Evolutionary conservation across 2,329 filamentous ascomycete genomes (phyloP), one percentile per base, ranked within the genome.

Genomic region (Phialophora chinensis): DNA sequence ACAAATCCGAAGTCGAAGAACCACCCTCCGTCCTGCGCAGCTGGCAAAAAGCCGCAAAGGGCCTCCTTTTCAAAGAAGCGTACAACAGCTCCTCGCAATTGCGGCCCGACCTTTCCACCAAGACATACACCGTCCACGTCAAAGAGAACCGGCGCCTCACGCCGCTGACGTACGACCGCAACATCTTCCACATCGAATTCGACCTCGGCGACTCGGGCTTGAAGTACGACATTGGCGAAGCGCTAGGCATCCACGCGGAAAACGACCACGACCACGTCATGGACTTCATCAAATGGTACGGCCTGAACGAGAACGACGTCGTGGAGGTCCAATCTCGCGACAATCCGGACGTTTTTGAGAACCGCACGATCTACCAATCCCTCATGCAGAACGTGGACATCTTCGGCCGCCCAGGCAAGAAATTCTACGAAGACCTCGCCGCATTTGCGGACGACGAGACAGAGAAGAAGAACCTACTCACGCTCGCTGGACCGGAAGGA

Each of bases 181-280:
- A 99, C 85, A 98, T 99, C 80, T 99, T 99, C 90, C 95, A 99
- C 82, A 98, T 99, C 69, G 95, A 99, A 81, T 99, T 99, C 75
- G 95, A 98, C 76, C 87, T 99, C 27, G 94, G 94, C 67, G 81
- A 90, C 74, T 96, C 94, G 38, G 94, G 93, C 47, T 88, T 99
- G 71, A 97, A 88, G 50, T 99, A 99, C 82, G 92, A 96, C 77
- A 98, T 99, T 74, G 95, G 95, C 65, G 95, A 99, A 82, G 95
- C 95, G 55, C 89, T 99, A 20, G 95, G 95, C 71, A 93, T 99
- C 69, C 95, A 99, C 78, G 92, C 93, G 6, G 92, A 98, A 80
- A 99, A 99, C 79, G 90, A 98, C 77, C 85, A 89, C 55, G 81
- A 84, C 54, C 86, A 95, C 68, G 90, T 98, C 66, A 82, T 88